Conservation (phyloP, 257 asterid species). For the Solanum stenotomum region DNA sequence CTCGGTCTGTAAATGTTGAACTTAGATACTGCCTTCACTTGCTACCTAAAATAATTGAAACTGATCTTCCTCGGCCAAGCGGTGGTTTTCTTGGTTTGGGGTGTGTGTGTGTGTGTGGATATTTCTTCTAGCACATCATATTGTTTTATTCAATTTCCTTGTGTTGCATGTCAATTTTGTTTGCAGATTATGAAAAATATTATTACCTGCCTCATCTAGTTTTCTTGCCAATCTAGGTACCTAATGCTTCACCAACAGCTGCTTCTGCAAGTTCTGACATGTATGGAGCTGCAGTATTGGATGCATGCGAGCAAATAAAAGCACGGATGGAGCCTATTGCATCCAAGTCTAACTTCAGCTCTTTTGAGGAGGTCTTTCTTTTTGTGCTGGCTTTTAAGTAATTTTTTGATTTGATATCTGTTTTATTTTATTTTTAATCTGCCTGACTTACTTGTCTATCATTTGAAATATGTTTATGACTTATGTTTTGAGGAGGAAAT, state of each 20-base stretch:
- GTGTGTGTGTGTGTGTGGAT: not conserved
- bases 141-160: not conserved
- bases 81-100: not conserved
- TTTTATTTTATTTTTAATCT: not conserved
- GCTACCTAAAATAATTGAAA: not conserved
- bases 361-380: slow-evolving; percentile 70
- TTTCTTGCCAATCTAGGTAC: slow-evolving; percentile 42
- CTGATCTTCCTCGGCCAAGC: not conserved
- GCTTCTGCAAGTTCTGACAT: slow-evolving; percentile 98
- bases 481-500: not conserved
- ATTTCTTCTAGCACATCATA: not conserved
- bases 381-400: not conserved
- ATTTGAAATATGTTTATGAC: not conserved
- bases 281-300: slow-evolving; percentile 95
- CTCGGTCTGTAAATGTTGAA: not conserved
- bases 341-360: slow-evolving; percentile 36
- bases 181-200: not conserved
- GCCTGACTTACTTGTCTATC: not conserved
- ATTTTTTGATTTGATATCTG: not conserved
- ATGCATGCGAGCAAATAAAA: slow-evolving; percentile 92
- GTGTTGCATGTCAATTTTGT: not conserved
- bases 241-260: slow-evolving; percentile 96
- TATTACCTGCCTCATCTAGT: not conserved
- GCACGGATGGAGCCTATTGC: slow-evolving; percentile 76
- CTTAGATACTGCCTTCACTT: not conserved